Conservation (phyloP, 2,329 filamentous ascomycete species). For the Colletotrichum sp. region DNA sequence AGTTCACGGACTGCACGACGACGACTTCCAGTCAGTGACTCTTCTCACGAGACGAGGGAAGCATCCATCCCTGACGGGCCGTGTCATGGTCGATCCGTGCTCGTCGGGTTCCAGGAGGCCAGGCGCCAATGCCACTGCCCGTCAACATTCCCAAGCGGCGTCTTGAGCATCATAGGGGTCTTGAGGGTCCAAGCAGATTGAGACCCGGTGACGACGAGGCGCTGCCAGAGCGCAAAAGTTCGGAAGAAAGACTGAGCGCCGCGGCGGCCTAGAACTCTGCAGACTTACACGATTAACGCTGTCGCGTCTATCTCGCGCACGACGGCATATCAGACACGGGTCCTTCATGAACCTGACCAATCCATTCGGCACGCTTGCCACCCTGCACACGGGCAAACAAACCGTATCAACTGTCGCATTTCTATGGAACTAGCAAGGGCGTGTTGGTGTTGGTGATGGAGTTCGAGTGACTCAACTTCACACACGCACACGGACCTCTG, state of each 20-base stretch:
- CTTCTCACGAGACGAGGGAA: background rate
- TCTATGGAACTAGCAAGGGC: background rate
- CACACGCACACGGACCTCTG: background rate
- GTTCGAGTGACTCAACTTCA: background rate
- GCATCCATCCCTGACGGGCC: background rate
- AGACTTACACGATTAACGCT: background rate
- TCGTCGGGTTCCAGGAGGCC: background rate
- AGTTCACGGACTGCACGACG: constrained; percentile 5
- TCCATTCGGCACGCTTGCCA: background rate
- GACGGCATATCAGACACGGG: background rate
- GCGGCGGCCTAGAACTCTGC: constrained; percentile 4
- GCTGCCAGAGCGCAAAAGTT: background rate
- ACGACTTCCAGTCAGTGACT: background rate
- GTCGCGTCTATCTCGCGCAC: background rate
- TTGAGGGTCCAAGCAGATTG: background rate
- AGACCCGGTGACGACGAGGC: constrained; percentile 14
- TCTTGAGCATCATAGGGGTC: background rate
- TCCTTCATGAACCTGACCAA: background rate
- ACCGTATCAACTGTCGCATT: background rate
- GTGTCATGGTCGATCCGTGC: constrained; percentile 13
- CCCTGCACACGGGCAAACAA: background rate
- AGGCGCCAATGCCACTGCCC: background rate
- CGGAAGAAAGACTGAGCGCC: background rate
- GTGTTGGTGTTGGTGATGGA: background rate
- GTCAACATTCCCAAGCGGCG: background rate